A percentile compares a stretch with the other conserved stretches of the same genome.
phyloP scores from a whole-genome alignment of 2,329 filamentous ascomycete genomes.

The Fusarium nygamai region DNA sequence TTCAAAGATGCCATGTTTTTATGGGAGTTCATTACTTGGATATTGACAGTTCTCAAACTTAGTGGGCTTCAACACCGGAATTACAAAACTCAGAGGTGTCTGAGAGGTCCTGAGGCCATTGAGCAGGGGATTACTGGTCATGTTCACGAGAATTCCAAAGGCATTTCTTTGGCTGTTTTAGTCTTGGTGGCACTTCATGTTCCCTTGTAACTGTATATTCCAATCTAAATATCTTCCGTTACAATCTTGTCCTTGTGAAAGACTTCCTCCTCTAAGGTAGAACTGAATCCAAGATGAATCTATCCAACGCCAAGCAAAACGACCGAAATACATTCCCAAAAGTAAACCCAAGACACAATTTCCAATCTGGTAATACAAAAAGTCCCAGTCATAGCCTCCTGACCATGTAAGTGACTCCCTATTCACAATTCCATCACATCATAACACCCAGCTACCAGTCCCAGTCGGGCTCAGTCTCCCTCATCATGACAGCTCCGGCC shows the following conservation, averaged over 20 bases:
- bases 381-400: neutral
- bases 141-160: neutral
- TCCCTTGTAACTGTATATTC: neutral
- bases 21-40: neutral
- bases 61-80: neutral
- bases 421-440: neutral
- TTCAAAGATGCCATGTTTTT: neutral
- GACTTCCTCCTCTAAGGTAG: neutral
- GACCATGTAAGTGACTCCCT: neutral
- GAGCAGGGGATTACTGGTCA: neutral
- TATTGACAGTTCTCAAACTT: neutral
- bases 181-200: neutral
- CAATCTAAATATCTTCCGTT: neutral
- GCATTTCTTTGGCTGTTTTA: neutral
- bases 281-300: neutral
- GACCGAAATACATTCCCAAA: neutral
- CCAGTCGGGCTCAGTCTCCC: conserved; percentile 55
- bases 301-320: conserved; percentile 9
- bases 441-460: conserved; percentile 41
- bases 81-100: neutral
- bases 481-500: conserved; percentile 54
- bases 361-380: neutral
- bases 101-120: neutral
- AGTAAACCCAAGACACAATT: neutral
- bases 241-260: neutral